Base-by-base conservation (phyloP, 2,329 filamentous ascomycete species). In the Colletotrichum eleusines region DNA sequence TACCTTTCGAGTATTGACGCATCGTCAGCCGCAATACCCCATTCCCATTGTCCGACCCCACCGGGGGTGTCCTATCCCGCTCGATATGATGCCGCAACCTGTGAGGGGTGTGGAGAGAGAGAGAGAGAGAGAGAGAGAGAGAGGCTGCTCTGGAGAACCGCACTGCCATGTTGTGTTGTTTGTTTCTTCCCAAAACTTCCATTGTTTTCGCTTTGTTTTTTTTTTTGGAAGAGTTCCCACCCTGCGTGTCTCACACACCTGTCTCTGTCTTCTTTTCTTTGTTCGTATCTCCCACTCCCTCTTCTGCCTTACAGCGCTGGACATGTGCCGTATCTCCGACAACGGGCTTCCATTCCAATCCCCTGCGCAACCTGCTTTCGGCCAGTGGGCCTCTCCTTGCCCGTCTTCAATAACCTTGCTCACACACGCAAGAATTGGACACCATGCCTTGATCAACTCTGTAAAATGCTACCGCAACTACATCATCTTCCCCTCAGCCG, bases 401-500 rank as follows among this genome's bases (percentile, higher is more conserved):
- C 51, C 38, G 66, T 63, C 62, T 33, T 46, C 18, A 16, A 48
- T 14, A 12, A 12, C 11, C n/a, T 7, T 28, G 9, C 31, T 8
- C 23, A 14, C n/a, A 18, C 28, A 4, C 31, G 5, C 33, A 51
- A 38, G 31, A 28, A 28, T 11, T 33, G n/a, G 5, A 12, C 23
- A 38, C 40, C 33, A 46, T 69, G 63, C 67, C 51, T 60, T 62
- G 55, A 46, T 59, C 55, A 31, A 38, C 42, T 53, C 33, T 61
- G 63, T 63, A 28, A 58, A 55, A 20, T 59, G 44, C 58, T 46
- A 54, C 58, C 40, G n/a, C 66, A 51, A 42, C 57, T 67, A 63
- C 64, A 71, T 71, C 64, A 71, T 71, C 11, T 2, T 68, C 46
- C 35, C 50, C 35, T 70, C 63, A 57, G 42, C 60, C 50, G 28